Base-by-base conservation (phyloP, 2,329 filamentous ascomycete species). In the Fusarium burgessii region DNA sequence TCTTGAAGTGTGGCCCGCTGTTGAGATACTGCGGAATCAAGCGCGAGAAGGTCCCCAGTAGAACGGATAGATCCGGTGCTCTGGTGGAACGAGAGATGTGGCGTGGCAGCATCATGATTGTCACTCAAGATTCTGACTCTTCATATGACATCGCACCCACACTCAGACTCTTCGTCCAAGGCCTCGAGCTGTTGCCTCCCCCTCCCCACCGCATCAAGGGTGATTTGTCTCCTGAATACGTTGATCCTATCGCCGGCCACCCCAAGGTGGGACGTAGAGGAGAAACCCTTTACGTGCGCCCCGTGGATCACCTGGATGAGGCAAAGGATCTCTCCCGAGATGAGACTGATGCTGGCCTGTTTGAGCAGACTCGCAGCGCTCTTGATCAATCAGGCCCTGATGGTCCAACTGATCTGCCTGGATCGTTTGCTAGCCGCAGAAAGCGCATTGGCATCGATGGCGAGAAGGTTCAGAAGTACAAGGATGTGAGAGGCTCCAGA, bases 101-200 rank as follows among this genome's bases (percentile, higher is more conserved):
- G 96, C 90, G 95, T 79, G 96, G 96, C 8, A 97, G 90, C 66
- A 87, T 98, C 62, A 94, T 99, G 93, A 97, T 99, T 75, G 94
- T 99, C 25, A 98, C 96, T 0, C 87, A 90, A 56, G 95, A 99
- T 77, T 87, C 89, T 4, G 88, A 92, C 42, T 98, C 95, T 4
- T 92, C 92, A 1, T 97, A 98, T 77, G 89, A 91, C 46, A 90
- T 93, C 50, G 88, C 88, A 1, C 96, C 96, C 7, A 93, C 88
- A 1, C 83, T 99, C 70, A 89, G 95, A 45, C 81, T 99, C 7
- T 99, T 98, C 79, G 90, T 92, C 10, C 95, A 98, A 77, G 92
- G 94, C 2, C 92, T 95, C 79, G 92, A 95, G 68, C 84, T 97
- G 20, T 84, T 97, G 4, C 92, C 93, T 10, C 92, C 93, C 6